Evolutionary conservation across 306 rosid species (phyloP).

Genomic region (Purshia tridentata): DNA sequence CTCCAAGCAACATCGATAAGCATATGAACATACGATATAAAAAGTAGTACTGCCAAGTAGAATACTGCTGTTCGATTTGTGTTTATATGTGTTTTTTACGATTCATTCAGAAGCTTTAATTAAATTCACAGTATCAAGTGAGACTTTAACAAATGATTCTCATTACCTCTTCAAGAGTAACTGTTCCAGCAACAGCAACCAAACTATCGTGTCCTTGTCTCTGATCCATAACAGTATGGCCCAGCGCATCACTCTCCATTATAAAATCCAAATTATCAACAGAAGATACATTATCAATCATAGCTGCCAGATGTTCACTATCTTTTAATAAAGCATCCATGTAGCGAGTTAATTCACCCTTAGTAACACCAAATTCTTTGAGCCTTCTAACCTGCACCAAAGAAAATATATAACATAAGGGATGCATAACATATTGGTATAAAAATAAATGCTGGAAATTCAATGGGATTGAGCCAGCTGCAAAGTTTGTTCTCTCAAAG

Average conservation of each 20-base stretch:
- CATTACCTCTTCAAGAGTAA: constrained; percentile 89
- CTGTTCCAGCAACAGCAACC: constrained; percentile 88
- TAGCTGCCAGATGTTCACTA: constrained; percentile 97
- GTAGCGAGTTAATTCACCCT: constrained; percentile 97
- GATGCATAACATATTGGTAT: constrained; percentile 12
- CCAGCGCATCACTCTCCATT: constrained; percentile 97
- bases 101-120: neutral
- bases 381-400: constrained; percentile 84
- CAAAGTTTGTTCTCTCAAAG: neutral
- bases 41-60: neutral
- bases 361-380: constrained; percentile 95
- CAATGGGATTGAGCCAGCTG: neutral
- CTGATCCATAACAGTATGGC: constrained; percentile 98
- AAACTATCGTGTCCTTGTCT: constrained; percentile 95
- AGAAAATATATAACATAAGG: constrained; percentile 17
- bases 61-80: neutral
- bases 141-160: constrained; percentile 6
- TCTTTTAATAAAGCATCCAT: constrained; percentile 93
- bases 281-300: constrained; percentile 96
- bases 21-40: neutral
- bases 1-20: neutral
- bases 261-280: constrained; percentile 99
- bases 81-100: neutral
- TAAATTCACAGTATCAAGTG: neutral
- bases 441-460: constrained; percentile 14